Evolutionary conservation across 306 rosid genomes (phyloP).

Genomic region (Acacia confusa): DNA sequence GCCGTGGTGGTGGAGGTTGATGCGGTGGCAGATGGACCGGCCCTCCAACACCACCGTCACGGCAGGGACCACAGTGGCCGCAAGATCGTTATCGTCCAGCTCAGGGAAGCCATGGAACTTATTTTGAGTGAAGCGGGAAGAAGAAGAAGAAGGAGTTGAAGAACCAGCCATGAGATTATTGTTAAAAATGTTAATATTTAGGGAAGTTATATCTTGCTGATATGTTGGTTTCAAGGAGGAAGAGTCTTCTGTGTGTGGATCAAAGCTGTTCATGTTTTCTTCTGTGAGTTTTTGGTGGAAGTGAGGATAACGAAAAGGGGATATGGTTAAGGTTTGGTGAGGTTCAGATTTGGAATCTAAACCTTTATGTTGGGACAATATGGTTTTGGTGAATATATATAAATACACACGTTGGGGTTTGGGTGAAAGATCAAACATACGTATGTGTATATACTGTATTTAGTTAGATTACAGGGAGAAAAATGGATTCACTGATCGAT

Average conservation of each 20-base stretch:
- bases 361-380: constrained; percentile 35
- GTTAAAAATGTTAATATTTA: neutral
- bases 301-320: constrained; percentile 7
- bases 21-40: constrained; percentile 87
- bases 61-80: constrained; percentile 59
- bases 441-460: too few species aligned
- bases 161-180: constrained; percentile 8
- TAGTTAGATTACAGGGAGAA: too few species aligned
- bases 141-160: constrained; percentile 38
- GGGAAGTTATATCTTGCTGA: constrained; percentile 48
- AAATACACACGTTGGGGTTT: neutral
- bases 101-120: constrained; percentile 41
- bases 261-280: constrained; percentile 47
- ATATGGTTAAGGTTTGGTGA: constrained; percentile 36
- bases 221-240: constrained; percentile 51
- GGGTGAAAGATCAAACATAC: constrained; percentile 5
- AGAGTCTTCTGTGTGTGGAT: constrained; percentile 51
- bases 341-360: constrained; percentile 25
- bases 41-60: constrained; percentile 91
- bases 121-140: neutral
- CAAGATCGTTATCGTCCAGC: constrained; percentile 54
- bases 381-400: constrained; percentile 13
- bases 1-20: constrained; percentile 71
- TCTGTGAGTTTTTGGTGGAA: neutral
- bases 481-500: neutral